Percentiles rank a stretch among this genome's conserved stretches.
phyloP scores from a whole-genome alignment of 768 basidiomycete species.

The Phaeolepiota aurea region DNA sequence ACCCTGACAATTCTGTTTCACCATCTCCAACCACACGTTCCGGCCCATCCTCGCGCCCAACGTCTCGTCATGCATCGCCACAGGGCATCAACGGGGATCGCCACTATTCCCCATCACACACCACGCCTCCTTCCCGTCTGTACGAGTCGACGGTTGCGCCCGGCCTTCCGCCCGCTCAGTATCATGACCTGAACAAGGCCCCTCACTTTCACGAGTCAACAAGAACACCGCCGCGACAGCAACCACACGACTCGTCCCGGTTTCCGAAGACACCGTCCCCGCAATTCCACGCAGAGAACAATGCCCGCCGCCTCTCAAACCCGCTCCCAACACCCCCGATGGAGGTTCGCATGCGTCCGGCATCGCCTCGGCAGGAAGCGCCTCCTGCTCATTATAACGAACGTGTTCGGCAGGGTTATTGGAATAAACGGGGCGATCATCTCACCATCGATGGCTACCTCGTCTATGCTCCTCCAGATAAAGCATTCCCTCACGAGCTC shows the following conservation, averaged over 20 bases:
- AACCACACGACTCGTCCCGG: neutral
- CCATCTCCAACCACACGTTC: conserved; percentile 3
- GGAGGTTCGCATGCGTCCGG: neutral
- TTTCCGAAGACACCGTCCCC: conserved; percentile 4
- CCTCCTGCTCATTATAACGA: conserved; percentile 1
- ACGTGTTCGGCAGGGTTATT: conserved; percentile 48
- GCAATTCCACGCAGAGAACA: conserved; percentile 2
- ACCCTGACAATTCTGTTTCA: neutral
- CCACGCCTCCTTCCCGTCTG: neutral
- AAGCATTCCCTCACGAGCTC: conserved; percentile 55
- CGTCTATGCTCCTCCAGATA: conserved; percentile 55
- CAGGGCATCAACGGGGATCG: neutral
- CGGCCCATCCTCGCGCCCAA: conserved; percentile 6
- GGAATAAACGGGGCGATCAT: conserved; percentile 75
- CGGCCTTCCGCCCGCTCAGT: neutral
- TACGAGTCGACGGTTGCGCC: neutral
- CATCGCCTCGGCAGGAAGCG: conserved; percentile 7
- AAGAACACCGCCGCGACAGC: neutral
- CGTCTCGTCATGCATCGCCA: conserved; percentile 6
- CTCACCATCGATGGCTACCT: conserved; percentile 45
- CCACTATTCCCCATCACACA: neutral
- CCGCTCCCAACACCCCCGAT: neutral
- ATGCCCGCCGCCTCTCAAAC: neutral
- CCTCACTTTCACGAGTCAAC: neutral
- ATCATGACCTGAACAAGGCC: neutral